Evolutionary conservation across 768 basidiomycete species (phyloP).

Genomic region (Suillus fuscotomentosus): DNA sequence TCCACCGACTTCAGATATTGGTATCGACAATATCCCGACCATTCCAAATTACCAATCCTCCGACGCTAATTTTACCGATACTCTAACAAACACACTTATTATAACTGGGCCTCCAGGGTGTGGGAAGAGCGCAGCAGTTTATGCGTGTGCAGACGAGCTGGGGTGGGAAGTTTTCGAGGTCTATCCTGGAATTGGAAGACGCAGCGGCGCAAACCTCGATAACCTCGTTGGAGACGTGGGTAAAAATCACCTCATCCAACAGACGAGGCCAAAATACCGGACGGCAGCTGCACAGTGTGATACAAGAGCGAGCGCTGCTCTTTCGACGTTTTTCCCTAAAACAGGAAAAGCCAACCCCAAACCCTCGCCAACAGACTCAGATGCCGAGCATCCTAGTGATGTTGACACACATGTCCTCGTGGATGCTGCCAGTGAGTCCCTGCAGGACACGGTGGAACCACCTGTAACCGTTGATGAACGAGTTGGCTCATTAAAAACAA

Average conservation of each 20-base stretch:
- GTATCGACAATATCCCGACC: slow-evolving; percentile 8
- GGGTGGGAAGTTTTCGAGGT: slow-evolving; percentile 98
- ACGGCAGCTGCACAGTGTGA: slow-evolving; percentile 9
- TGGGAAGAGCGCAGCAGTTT: slow-evolving; percentile 91
- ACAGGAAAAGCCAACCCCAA: slow-evolving; percentile 4
- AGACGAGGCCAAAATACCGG: slow-evolving; percentile 9
- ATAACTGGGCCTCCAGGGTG: slow-evolving; percentile 78
- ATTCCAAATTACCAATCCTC: slow-evolving; percentile 13
- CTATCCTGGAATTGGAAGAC: slow-evolving; percentile 90
- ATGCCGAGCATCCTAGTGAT: slow-evolving; percentile 10
- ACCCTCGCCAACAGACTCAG: slow-evolving; percentile 21
- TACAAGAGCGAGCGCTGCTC: slow-evolving; percentile 8
- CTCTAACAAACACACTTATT: slow-evolving; percentile 84
- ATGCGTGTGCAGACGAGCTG: slow-evolving; percentile 91
- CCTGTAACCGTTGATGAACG: slow-evolving; percentile 3
- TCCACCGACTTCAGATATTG: slow-evolving; percentile 3
- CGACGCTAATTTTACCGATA: slow-evolving; percentile 34
- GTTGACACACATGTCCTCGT: slow-evolving; percentile 4
- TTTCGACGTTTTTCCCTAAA: slow-evolving; percentile 18
- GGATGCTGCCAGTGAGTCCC: slow-evolving; percentile 5
- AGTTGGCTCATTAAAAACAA: slow-evolving; percentile 3
- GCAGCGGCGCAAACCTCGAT: slow-evolving; percentile 76
- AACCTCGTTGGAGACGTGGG: slow-evolving; percentile 89
- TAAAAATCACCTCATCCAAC: slow-evolving; percentile 80
- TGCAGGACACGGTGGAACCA: slow-evolving; percentile 4